A percentile compares a stretch with the other conserved stretches of the same genome.
Conservation (phyloP, 2,329 filamentous ascomycete genomes). For the Coleophoma cylindrospora region DNA sequence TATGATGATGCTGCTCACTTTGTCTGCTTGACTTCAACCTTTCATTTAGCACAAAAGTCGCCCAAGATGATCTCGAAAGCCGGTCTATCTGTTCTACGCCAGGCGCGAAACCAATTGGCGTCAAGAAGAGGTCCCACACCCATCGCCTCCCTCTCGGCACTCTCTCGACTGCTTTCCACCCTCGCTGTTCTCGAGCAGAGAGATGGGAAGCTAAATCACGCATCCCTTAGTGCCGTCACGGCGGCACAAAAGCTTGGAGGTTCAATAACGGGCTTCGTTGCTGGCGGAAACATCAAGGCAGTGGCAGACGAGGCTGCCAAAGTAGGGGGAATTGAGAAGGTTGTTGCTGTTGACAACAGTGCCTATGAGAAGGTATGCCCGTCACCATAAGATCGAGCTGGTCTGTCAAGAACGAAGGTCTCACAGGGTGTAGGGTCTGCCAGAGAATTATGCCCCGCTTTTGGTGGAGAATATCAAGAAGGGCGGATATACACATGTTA, state of each 20-base stretch:
- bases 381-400: not conserved
- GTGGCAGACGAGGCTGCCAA: constrained; percentile 83
- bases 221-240: constrained; percentile 79
- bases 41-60: not conserved
- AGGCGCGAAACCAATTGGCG: constrained; percentile 34
- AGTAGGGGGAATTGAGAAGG: constrained; percentile 85
- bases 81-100: constrained; percentile 21
- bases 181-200: constrained; percentile 90
- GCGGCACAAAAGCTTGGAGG: constrained; percentile 86
- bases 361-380: constrained; percentile 75
- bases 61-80: constrained; percentile 25
- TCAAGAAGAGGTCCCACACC: constrained; percentile 31
- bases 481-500: constrained; percentile 85
- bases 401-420: not conserved
- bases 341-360: constrained; percentile 80
- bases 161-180: constrained; percentile 73
- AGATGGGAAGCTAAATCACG: constrained; percentile 78
- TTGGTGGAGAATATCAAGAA: constrained; percentile 96
- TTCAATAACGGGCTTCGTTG: constrained; percentile 79
- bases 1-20: constrained; percentile 3
- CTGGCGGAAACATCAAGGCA: constrained; percentile 69
- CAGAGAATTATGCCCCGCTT: constrained; percentile 91
- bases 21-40: not conserved
- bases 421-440: constrained; percentile 58
- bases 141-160: constrained; percentile 38